Evolutionary conservation across 202 grass and related monocot species (phyloP).

Genomic region (Carex sylvatica): DNA sequence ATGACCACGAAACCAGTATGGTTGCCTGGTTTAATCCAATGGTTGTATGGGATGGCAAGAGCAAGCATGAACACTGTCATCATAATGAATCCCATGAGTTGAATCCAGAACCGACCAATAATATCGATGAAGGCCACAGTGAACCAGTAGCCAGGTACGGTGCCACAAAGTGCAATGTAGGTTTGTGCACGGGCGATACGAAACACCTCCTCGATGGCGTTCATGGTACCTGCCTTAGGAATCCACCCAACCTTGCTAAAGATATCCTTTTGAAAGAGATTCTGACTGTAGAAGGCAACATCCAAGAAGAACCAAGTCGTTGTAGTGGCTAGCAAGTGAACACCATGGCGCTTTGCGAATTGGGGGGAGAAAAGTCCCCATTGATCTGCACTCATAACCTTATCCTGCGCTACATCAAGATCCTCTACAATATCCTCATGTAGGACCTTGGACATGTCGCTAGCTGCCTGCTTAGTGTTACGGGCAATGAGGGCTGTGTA

Average conservation of each 20-base stretch:
- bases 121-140: constrained; percentile 18
- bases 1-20: constrained; percentile 29
- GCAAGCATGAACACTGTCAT: constrained; percentile 43
- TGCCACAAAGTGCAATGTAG: constrained; percentile 75
- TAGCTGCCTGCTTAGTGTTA: constrained; percentile 52
- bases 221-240: constrained; percentile 55
- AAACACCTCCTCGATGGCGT: constrained; percentile 74
- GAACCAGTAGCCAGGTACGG: constrained; percentile 58
- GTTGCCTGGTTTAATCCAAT: constrained; percentile 29
- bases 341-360: constrained; percentile 53
- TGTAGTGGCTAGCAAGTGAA: constrained; percentile 68
- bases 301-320: constrained; percentile 76
- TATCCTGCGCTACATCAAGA: background rate
- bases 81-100: constrained; percentile 35
- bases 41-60: constrained; percentile 40
- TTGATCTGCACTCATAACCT: background rate
- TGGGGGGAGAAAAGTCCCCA: constrained; percentile 70
- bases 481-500: constrained; percentile 74
- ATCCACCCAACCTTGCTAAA: constrained; percentile 69
- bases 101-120: constrained; percentile 37
- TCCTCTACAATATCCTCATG: constrained; percentile 30
- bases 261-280: constrained; percentile 84
- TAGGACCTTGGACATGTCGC: constrained; percentile 66
- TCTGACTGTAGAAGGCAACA: constrained; percentile 77
- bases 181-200: constrained; percentile 66